These are phyloP conservation scores for Daldinia eschscholtzii DNA, from an alignment of 2,329 filamentous ascomycete species.

Conservation along the genomic window DNA sequence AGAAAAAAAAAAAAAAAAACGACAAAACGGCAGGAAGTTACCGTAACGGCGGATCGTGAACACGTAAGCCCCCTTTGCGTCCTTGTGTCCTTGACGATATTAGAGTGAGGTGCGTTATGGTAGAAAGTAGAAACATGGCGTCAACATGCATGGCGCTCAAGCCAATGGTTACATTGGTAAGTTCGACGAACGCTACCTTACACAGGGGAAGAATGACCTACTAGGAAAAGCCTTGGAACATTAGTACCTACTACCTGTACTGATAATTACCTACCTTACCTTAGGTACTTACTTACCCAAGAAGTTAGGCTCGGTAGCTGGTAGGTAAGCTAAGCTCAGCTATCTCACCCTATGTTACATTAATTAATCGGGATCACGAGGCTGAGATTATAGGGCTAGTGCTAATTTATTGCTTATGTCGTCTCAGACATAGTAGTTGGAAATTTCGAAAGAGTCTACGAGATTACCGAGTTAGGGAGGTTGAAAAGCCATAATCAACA, in stretches of 20 bases:
- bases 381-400: conserved; percentile 6
- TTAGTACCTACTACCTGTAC: background rate
- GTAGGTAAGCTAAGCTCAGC: background rate
- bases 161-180: background rate
- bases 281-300: background rate
- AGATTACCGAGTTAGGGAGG: conserved; percentile 8
- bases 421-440: background rate
- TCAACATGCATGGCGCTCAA: conserved; percentile 5
- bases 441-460: conserved; percentile 1
- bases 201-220: background rate
- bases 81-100: background rate
- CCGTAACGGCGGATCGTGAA: conserved; percentile 20
- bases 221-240: background rate
- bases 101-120: background rate
- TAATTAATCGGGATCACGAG: conserved; percentile 5
- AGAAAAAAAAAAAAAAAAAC: conserved; percentile 27
- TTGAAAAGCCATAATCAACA: background rate
- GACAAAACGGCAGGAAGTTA: conserved; percentile 14
- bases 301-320: too few relatives aligned
- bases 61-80: conserved; percentile 19
- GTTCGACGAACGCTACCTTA: background rate
- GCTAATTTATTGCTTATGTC: conserved; percentile 3
- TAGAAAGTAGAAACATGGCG: conserved; percentile 8
- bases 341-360: conserved; percentile 4
- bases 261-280: background rate